These are phyloP conservation scores for Papiliotrema nemorosa DNA, from an alignment of 1,284 basidiomycete genomes.

Conservation along the genomic window DNA sequence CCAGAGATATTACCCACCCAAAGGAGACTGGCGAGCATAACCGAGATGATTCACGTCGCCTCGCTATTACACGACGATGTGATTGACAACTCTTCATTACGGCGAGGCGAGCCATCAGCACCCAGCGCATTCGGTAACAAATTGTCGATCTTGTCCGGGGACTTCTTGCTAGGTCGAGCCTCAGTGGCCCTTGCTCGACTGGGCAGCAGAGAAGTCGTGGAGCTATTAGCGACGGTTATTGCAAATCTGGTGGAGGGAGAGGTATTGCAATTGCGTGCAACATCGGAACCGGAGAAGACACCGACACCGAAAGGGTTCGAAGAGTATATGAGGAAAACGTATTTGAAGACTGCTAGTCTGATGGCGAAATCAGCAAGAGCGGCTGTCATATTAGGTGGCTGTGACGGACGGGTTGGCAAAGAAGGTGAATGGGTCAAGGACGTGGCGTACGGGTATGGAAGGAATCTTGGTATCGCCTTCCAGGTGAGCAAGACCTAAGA, in stretches of 20 bases:
- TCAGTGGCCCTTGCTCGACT: constrained; percentile 82
- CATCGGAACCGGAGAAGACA: constrained; percentile 30
- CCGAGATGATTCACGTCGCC: constrained; percentile 98
- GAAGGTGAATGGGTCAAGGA: constrained; percentile 79
- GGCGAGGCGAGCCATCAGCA: constrained; percentile 76
- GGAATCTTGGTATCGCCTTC: constrained; percentile 88
- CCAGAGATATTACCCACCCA: constrained; percentile 72
- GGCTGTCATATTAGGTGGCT: constrained; percentile 84
- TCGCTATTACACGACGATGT: constrained; percentile 95
- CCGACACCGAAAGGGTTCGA: constrained; percentile 60
- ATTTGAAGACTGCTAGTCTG: constrained; percentile 91
- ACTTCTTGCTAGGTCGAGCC: constrained; percentile 90
- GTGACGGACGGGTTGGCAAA: constrained; percentile 44
- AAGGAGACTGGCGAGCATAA: constrained; percentile 87
- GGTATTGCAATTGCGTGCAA: constrained; percentile 74
- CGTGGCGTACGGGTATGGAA: constrained; percentile 85
- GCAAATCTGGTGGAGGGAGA: constrained; percentile 96
- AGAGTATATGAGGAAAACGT: constrained; percentile 88
- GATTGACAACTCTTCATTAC: constrained; percentile 77
- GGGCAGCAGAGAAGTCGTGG: constrained; percentile 83
- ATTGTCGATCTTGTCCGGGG: constrained; percentile 86
- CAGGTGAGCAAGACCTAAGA: constrained; percentile 59
- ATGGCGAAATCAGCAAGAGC: constrained; percentile 92
- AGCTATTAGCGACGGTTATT: constrained; percentile 87
- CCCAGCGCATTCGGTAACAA: constrained; percentile 94